Conservation (phyloP, 2,329 filamentous ascomycete genomes). For the Penicillium sp. region DNA sequence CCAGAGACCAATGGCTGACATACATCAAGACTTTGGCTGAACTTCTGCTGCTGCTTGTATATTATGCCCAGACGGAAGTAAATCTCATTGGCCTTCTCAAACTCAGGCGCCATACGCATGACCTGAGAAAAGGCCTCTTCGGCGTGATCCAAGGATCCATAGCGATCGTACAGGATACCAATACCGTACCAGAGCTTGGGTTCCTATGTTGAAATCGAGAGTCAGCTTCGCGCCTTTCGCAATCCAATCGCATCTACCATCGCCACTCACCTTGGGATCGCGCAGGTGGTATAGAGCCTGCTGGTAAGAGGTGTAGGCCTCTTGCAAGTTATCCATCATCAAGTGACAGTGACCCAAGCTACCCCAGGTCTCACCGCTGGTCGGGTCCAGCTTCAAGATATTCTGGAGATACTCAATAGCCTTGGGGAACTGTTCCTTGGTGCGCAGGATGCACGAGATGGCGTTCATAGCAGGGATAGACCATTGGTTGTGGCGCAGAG, state of each 20-base stretch:
- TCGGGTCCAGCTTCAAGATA: conserved; percentile 85
- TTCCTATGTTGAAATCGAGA: conserved; percentile 62
- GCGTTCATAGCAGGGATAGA: conserved; percentile 92
- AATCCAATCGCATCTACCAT: background rate
- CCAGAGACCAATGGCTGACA: conserved; percentile 34
- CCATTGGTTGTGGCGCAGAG: conserved; percentile 83
- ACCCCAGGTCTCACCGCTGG: conserved; percentile 95
- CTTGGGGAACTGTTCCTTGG: conserved; percentile 90
- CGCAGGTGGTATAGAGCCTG: conserved; percentile 90
- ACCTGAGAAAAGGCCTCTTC: conserved; percentile 98
- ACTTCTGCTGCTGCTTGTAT: conserved; percentile 98
- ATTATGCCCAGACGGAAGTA: conserved; percentile 99
- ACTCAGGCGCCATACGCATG: conserved; percentile 97
- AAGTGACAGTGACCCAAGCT: conserved; percentile 97
- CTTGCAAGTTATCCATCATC: conserved; percentile 98
- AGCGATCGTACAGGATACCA: conserved; percentile 94
- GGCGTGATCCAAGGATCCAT: conserved; percentile 94
- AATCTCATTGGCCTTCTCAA: conserved; percentile 98
- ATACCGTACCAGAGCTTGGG: conserved; percentile 99
- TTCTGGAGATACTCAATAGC: conserved; percentile 91
- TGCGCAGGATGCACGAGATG: conserved; percentile 88
- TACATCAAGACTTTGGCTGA: conserved; percentile 88
- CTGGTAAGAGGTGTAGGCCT: conserved; percentile 96
- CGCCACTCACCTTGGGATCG: conserved; percentile 79
- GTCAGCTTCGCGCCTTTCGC: background rate